Evolutionary conservation across 495 filamentous ascomycete species (phyloP), one percentile per base, ranked within the genome.

Genomic region (Alectoria sarmentosa): DNA sequence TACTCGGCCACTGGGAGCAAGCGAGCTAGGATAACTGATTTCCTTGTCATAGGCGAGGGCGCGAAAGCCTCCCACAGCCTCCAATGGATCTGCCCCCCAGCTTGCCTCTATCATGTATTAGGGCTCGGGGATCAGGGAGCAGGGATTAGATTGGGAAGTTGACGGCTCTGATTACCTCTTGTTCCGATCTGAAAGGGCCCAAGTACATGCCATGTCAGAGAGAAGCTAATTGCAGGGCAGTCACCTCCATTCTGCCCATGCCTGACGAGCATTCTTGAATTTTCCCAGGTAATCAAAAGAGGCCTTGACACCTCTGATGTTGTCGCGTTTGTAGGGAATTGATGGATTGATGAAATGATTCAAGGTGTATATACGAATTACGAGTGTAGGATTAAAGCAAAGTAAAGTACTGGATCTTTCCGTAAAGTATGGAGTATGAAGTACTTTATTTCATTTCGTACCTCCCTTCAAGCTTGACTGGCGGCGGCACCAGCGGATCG

Each of bases 161-260:
- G 34, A 67, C 17, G 26, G 60, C 42, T 64, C 42, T 15, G 17
- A 60, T 75, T 65, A 80, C 84, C 83, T 80, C 84, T 71, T 49
- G 83, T 86, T 41, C 84, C 84, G 48, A 81, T 81, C 69, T 82
- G 80, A 68, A 86, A 86, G 9, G 84, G 84, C 9, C 84, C 84
- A 17, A 86, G 74, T 14, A 85, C 64, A 54, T 85, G 68, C 82
- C 83, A 85, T 44, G 62, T 59, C 30, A 44, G 28, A 15, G 66
- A 67, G 55, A 71, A 69, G 34, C 34, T 38, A 46, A 69, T 23
- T 46, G 58, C 54, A 39, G 34, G 37, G 37, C 38, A 30, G 34
- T 30, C 52, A 55, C 52, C 30, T 55, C 26, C 57, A 6, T 56
- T 44, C 4, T 48, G 23, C n/a, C 34, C 30, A 23, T 38, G n/a